These are phyloP conservation scores for Tylopilus sp. DNA, from an alignment of 768 basidiomycete genomes.

Conservation along the genomic window DNA sequence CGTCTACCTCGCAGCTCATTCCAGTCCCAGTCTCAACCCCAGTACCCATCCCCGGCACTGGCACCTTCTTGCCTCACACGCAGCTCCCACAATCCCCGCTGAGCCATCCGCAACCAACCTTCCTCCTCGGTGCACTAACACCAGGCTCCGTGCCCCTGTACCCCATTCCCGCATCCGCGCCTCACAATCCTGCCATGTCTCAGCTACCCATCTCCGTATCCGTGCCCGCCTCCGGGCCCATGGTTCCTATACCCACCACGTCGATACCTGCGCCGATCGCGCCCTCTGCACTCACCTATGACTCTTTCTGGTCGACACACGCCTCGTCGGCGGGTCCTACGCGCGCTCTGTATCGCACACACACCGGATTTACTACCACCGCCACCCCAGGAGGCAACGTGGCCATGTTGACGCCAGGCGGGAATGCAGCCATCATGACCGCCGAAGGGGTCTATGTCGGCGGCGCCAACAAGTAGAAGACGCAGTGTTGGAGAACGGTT, in stretches of 20 bases:
- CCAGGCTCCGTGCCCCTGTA: neutral
- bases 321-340: constrained; percentile 29
- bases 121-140: neutral
- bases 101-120: constrained; percentile 13
- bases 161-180: neutral
- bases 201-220: neutral
- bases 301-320: constrained; percentile 62
- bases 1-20: neutral
- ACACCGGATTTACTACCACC: constrained; percentile 28
- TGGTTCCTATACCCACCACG: neutral
- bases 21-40: neutral
- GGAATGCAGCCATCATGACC: constrained; percentile 30
- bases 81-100: neutral
- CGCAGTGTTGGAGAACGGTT: neutral
- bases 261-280: constrained; percentile 5
- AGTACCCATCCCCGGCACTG: neutral
- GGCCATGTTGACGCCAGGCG: constrained; percentile 32
- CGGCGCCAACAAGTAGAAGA: constrained; percentile 13
- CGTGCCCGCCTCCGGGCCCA: neutral
- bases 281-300: constrained; percentile 48
- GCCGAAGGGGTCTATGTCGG: constrained; percentile 32
- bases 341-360: constrained; percentile 29
- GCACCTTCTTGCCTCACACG: neutral
- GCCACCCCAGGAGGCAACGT: constrained; percentile 25
- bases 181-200: neutral